Conservation (phyloP, 2,329 filamentous ascomycete genomes). For the Fragosphaeria purpurea region DNA sequence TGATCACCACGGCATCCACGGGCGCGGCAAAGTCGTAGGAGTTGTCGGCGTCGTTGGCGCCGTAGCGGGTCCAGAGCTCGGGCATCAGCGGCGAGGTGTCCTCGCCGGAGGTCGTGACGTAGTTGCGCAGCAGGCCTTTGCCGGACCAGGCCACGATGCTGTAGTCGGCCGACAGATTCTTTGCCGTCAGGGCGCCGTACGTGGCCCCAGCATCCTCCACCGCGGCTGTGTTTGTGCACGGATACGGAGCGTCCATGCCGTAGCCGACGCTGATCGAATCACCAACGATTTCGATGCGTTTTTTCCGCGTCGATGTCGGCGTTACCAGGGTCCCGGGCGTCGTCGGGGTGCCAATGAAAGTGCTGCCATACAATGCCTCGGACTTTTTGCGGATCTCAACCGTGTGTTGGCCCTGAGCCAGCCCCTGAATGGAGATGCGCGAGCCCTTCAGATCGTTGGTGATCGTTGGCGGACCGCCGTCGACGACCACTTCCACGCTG, state of each 20-base stretch:
- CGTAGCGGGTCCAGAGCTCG: conserved; percentile 30
- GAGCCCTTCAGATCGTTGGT: conserved; percentile 21
- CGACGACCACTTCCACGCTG: conserved; percentile 24
- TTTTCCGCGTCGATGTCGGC: conserved; percentile 15
- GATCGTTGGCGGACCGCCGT: conserved; percentile 19
- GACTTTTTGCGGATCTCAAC: conserved; percentile 29
- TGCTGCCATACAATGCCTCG: conserved; percentile 24
- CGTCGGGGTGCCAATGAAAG: conserved; percentile 20
- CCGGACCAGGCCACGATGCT: conserved; percentile 34
- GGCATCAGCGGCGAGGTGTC: conserved; percentile 28
- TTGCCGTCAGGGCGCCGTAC: conserved; percentile 32
- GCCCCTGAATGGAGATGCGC: conserved; percentile 21
- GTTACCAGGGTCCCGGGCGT: conserved; percentile 14
- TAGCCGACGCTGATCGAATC: conserved; percentile 36
- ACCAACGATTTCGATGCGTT: conserved; percentile 33
- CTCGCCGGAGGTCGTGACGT: conserved; percentile 15
- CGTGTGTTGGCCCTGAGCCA: conserved; percentile 24
- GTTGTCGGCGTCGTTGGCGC: conserved; percentile 27
- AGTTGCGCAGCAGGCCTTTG: conserved; percentile 32
- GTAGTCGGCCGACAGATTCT: conserved; percentile 30
- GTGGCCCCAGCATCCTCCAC: conserved; percentile 30
- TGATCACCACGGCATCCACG: conserved; percentile 30
- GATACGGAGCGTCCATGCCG: conserved; percentile 29
- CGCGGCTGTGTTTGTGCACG: conserved; percentile 29
- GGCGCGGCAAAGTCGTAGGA: conserved; percentile 28